phyloP scores from a whole-genome alignment of 768 basidiomycete species.

The Lactarius quietus region DNA sequence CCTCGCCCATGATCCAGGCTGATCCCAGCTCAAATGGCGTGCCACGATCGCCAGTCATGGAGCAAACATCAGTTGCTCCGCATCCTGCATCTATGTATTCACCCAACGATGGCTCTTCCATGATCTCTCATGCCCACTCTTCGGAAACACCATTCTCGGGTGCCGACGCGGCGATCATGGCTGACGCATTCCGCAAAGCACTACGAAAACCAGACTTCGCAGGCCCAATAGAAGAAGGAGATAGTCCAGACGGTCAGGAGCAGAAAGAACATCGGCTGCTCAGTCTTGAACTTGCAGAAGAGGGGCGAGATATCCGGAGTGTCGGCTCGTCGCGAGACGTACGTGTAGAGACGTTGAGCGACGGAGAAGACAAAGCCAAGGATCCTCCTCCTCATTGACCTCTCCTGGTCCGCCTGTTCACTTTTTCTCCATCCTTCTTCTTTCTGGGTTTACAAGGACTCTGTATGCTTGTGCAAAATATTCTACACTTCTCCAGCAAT shows the following conservation, averaged over 20 bases:
- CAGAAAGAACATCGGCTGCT: slow-evolving; percentile 45
- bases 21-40: slow-evolving; percentile 50
- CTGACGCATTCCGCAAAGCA: slow-evolving; percentile 86
- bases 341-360: slow-evolving; percentile 66
- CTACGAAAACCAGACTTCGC: slow-evolving; percentile 88
- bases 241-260: slow-evolving; percentile 49
- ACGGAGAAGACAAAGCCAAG: slow-evolving; percentile 37
- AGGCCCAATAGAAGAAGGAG: slow-evolving; percentile 68
- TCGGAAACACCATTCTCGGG: slow-evolving; percentile 71
- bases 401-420: neutral
- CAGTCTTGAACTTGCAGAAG: slow-evolving; percentile 77
- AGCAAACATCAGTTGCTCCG: slow-evolving; percentile 33
- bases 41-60: slow-evolving; percentile 49
- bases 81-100: slow-evolving; percentile 34
- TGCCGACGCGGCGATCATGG: slow-evolving; percentile 89
- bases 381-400: slow-evolving; percentile 26
- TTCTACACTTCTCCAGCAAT: slow-evolving; percentile 22
- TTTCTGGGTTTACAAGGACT: slow-evolving; percentile 23
- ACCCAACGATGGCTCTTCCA: slow-evolving; percentile 63
- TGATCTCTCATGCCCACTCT: slow-evolving; percentile 57
- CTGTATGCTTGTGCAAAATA: slow-evolving; percentile 25
- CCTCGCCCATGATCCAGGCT: slow-evolving; percentile 80
- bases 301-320: slow-evolving; percentile 84
- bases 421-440: neutral
- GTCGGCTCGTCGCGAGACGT: slow-evolving; percentile 79